Evolutionary conservation across 164 flowering plant genomes (phyloP).

Genomic region (Berberis vulgaris): DNA sequence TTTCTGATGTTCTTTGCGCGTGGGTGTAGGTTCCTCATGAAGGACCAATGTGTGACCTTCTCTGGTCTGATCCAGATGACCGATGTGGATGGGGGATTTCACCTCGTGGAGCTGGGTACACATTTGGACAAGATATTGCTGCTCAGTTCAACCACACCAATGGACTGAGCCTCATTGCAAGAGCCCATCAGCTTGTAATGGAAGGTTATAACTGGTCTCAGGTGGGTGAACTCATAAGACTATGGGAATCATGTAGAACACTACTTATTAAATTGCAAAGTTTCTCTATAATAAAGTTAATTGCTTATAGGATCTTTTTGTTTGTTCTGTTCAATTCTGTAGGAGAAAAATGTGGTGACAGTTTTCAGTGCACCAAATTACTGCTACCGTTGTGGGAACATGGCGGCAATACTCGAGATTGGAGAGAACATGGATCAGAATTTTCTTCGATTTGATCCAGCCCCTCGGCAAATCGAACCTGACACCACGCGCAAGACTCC

Average conservation of each 20-base stretch:
- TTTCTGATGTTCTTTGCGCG: conserved; percentile 3
- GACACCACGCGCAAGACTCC: conserved; percentile 87
- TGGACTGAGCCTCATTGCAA: background rate
- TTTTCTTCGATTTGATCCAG: conserved; percentile 83
- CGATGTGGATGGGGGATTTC: background rate
- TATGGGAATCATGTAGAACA: background rate
- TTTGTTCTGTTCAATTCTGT: background rate
- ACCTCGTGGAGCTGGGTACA: conserved; percentile 55
- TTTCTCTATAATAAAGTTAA: background rate
- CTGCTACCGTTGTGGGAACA: background rate
- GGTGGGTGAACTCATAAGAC: conserved; percentile 29
- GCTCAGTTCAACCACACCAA: conserved; percentile 22
- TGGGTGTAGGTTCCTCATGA: conserved; percentile 70
- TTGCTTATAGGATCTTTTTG: background rate
- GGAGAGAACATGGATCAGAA: conserved; percentile 86
- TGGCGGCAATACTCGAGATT: conserved; percentile 29
- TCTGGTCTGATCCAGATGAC: conserved; percentile 45
- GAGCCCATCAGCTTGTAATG: conserved; percentile 1
- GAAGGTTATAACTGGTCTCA: conserved; percentile 19
- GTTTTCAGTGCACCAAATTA: conserved; percentile 3
- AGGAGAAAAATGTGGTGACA: conserved; percentile 2
- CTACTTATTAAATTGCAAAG: background rate
- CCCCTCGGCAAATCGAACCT: conserved; percentile 79
- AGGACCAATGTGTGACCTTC: conserved; percentile 39
- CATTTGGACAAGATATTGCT: conserved; percentile 31